A percentile compares a stretch with the other conserved stretches of the same genome.
Conservation (phyloP, 1,139 yeast genomes). For the Blastobotrys proliferans region DNA sequence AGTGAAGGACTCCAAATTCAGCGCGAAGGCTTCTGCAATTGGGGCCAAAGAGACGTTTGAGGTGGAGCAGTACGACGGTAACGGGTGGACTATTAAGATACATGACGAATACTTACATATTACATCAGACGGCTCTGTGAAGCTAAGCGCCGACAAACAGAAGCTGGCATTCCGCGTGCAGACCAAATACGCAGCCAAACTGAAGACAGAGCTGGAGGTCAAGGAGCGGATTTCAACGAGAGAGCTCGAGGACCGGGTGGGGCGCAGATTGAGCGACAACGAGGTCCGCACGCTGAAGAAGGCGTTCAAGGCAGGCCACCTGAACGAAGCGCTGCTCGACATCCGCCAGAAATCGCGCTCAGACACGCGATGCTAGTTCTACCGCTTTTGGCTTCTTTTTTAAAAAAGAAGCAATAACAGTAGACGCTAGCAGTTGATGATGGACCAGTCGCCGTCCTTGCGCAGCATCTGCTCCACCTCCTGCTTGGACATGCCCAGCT, state of each 20-base stretch:
- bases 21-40: slow-evolving; percentile 37
- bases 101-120: slow-evolving; percentile 5
- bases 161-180: slow-evolving; percentile 19
- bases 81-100: slow-evolving; percentile 24
- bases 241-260: slow-evolving; percentile 30
- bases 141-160: not conserved
- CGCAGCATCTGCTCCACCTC: slow-evolving; percentile 42
- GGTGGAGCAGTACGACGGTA: slow-evolving; percentile 21
- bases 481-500: slow-evolving; percentile 50
- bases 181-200: slow-evolving; percentile 17
- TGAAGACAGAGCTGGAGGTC: slow-evolving; percentile 24
- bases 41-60: slow-evolving; percentile 38
- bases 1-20: slow-evolving; percentile 27
- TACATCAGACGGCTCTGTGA: slow-evolving; percentile 8
- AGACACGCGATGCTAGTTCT: slow-evolving; percentile 39
- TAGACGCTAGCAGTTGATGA: slow-evolving; percentile 30
- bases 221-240: slow-evolving; percentile 24
- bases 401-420: not conserved
- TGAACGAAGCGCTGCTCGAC: slow-evolving; percentile 43
- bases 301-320: slow-evolving; percentile 38
- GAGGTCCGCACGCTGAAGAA: slow-evolving; percentile 31
- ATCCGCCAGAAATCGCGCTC: slow-evolving; percentile 36
- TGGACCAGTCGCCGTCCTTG: slow-evolving; percentile 30
- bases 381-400: too few relatives aligned
- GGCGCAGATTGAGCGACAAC: slow-evolving; percentile 32